Evolutionary conservation across 768 basidiomycete species (phyloP).

Genomic region (Pisolithus microcarpus): DNA sequence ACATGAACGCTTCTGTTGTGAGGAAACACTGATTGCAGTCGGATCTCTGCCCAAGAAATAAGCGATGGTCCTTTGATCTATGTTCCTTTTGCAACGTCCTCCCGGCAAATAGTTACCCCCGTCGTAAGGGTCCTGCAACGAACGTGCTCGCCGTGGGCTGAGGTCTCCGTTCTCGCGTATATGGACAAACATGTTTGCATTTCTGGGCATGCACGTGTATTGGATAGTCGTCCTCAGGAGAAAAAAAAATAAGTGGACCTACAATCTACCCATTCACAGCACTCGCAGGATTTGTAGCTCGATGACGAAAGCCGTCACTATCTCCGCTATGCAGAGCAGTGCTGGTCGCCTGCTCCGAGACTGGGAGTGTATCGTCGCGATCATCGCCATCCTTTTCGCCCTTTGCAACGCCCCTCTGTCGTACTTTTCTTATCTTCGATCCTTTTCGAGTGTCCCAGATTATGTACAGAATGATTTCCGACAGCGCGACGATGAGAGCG

Average conservation of each 20-base stretch:
- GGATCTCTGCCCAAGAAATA: too few species aligned
- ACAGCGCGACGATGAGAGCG: slow-evolving; percentile 58
- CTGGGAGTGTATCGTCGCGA: slow-evolving; percentile 1
- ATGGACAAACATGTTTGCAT: too few species aligned
- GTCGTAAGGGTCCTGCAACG: too few species aligned
- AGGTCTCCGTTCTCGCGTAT: too few species aligned
- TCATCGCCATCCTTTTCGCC: slow-evolving; percentile 6
- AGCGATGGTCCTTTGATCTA: too few species aligned
- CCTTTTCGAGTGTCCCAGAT: slow-evolving; percentile 59
- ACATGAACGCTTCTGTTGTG: too few species aligned
- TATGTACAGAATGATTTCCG: slow-evolving; percentile 64
- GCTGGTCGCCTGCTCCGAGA: slow-evolving; percentile 11
- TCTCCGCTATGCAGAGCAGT: slow-evolving; percentile 12
- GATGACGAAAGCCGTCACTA: slow-evolving; percentile 12
- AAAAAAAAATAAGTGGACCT: neutral
- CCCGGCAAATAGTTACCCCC: too few species aligned
- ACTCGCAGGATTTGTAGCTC: neutral
- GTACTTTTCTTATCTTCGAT: slow-evolving; percentile 4
- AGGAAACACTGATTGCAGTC: too few species aligned
- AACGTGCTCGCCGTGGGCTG: too few species aligned
- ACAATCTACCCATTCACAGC: neutral
- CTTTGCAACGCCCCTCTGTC: slow-evolving; percentile 5
- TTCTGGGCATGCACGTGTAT: too few species aligned
- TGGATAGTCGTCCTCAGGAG: neutral
- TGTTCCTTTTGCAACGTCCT: too few species aligned